A percentile compares a stretch with the other conserved stretches of the same genome.
These are phyloP conservation scores for Tagetes erecta DNA, from an alignment of 129 eudicot genomes.

Conservation along the genomic window DNA sequence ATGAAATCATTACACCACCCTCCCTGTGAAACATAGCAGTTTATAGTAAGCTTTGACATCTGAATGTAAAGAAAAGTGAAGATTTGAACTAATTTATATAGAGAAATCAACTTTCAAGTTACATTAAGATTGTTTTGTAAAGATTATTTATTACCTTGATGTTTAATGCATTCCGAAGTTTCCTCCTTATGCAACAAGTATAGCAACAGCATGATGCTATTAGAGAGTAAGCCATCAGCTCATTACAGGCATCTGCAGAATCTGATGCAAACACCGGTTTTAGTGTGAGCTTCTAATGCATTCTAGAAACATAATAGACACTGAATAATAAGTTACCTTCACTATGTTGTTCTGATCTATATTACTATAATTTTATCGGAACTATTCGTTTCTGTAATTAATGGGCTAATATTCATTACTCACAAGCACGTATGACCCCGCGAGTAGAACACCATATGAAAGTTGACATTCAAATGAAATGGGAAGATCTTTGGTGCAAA, in stretches of 20 bases:
- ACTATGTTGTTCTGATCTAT: not conserved
- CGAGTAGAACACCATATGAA: not conserved
- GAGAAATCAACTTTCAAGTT: not conserved
- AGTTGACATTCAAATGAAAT: conserved; percentile 16
- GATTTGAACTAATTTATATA: not conserved
- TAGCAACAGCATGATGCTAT: conserved; percentile 90
- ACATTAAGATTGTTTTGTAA: not conserved
- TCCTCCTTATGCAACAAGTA: conserved; percentile 76
- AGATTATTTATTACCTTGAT: conserved; percentile 54
- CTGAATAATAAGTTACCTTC: not conserved
- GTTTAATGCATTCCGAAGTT: conserved; percentile 69
- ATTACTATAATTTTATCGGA: not conserved
- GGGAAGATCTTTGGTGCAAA: not conserved
- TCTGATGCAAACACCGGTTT: conserved; percentile 53
- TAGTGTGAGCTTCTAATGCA: conserved; percentile 16
- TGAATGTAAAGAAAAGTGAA: not conserved
- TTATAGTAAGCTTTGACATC: conserved; percentile 1
- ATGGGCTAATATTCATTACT: too few species aligned
- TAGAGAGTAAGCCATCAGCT: conserved; percentile 79
- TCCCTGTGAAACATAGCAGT: conserved; percentile 45
- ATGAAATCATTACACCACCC: conserved; percentile 58
- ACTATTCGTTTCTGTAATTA: too few species aligned
- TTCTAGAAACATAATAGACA: not conserved
- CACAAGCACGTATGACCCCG: not conserved
- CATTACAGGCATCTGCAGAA: conserved; percentile 71